phyloP scores from a whole-genome alignment of 73 alveolate species.

The Effrenium voratum region DNA sequence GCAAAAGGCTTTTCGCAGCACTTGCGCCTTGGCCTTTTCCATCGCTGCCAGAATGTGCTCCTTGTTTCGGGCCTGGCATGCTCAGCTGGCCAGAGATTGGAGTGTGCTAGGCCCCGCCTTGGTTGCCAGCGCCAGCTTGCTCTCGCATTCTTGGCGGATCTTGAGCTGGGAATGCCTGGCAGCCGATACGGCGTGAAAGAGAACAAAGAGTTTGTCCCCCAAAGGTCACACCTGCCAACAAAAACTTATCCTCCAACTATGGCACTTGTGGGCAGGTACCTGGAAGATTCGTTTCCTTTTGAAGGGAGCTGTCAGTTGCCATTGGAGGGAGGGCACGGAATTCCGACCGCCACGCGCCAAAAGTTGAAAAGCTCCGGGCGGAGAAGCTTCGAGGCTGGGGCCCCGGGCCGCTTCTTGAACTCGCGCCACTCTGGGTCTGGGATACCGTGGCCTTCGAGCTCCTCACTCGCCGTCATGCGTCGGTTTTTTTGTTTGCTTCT shows the following conservation, averaged over 20 bases:
- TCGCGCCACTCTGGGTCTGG: conserved; percentile 75
- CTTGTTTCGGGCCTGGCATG: conserved; percentile 62
- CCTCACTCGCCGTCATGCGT: too few species aligned
- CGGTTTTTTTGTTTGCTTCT: too few species aligned
- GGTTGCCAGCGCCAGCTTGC: conserved; percentile 53
- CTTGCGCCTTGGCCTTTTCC: conserved; percentile 51
- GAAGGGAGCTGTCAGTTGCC: too few species aligned
- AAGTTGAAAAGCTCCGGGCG: too few species aligned
- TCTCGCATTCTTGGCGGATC: conserved; percentile 62
- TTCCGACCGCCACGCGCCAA: too few species aligned
- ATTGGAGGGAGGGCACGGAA: too few species aligned
- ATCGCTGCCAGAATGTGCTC: conserved; percentile 48
- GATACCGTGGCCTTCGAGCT: conserved; percentile 75
- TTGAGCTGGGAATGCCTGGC: conserved; percentile 87
- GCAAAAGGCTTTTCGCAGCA: background rate
- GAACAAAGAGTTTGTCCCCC: too few species aligned
- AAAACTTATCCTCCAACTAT: too few species aligned
- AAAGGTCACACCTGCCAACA: too few species aligned
- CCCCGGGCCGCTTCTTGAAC: conserved; percentile 44
- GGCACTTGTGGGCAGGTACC: too few species aligned
- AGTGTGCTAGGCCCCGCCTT: conserved; percentile 10
- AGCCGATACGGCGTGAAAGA: background rate
- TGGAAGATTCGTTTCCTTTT: too few species aligned
- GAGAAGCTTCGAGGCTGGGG: too few species aligned
- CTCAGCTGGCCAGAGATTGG: background rate